A percentile compares a stretch with the other conserved stretches of the same genome.
Conservation (phyloP, 306 rosid genomes). For the Casuarina equisetifolia region DNA sequence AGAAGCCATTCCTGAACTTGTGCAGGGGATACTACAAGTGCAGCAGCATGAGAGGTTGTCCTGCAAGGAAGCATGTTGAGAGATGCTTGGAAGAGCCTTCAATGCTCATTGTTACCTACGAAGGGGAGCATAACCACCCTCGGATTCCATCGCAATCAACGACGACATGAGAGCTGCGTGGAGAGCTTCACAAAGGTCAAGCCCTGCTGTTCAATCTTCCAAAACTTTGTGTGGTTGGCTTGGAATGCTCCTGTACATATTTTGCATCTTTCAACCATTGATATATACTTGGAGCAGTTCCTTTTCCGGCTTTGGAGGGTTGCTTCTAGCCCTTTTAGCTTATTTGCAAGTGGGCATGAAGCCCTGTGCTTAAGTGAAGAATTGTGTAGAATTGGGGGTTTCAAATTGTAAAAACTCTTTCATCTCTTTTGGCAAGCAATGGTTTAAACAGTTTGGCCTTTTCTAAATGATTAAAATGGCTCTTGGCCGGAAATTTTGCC, state of each 20-base stretch:
- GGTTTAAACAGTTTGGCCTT: conserved; percentile 47
- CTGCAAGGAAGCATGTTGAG: conserved; percentile 99
- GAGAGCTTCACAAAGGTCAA: conserved; percentile 39
- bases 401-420: conserved; percentile 46
- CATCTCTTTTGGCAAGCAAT: conserved; percentile 34
- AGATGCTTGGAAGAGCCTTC: conserved; percentile 94
- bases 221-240: conserved; percentile 38
- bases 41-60: conserved; percentile 99
- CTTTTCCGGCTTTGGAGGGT: conserved; percentile 28
- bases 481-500: conserved; percentile 21
- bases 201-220: conserved; percentile 31
- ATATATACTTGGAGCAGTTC: conserved; percentile 38
- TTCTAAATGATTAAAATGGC: conserved; percentile 45
- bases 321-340: conserved; percentile 29
- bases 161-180: conserved; percentile 55
- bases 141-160: conserved; percentile 74
- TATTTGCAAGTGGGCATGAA: conserved; percentile 33
- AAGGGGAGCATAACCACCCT: conserved; percentile 96
- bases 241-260: conserved; percentile 72
- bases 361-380: conserved; percentile 32
- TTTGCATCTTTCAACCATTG: conserved; percentile 52
- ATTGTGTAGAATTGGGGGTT: conserved; percentile 57
- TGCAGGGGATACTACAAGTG: conserved; percentile 98
- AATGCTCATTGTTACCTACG: conserved; percentile 93
- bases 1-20: conserved; percentile 7